A percentile compares a stretch with the other conserved stretches of the same genome.
phyloP scores from a whole-genome alignment of 2,329 filamentous ascomycete genomes.

The Karstenula rhodostoma region DNA sequence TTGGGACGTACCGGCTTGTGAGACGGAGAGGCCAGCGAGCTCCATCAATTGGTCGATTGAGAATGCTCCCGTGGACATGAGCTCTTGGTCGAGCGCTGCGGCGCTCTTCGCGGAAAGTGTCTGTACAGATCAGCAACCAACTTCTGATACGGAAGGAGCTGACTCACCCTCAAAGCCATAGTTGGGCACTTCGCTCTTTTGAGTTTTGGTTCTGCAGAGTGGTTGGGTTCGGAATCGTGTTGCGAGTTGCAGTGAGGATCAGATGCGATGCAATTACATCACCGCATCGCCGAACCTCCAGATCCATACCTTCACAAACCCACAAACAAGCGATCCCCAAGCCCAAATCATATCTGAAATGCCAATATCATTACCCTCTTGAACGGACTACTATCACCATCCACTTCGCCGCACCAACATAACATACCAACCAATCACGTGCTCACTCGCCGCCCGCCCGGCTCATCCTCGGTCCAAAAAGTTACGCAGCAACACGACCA shows the following conservation, averaged over 20 bases:
- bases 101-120: constrained; percentile 89
- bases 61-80: constrained; percentile 89
- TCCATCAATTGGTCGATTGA: constrained; percentile 98
- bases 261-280: constrained; percentile 42
- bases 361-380: no score
- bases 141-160: not conserved
- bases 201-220: not conserved
- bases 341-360: no score
- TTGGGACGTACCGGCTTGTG: constrained; percentile 75
- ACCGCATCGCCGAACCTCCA: constrained; percentile 15
- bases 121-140: constrained; percentile 53
- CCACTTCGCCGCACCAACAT: no score
- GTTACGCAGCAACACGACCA: constrained; percentile 5
- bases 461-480: constrained; percentile 28
- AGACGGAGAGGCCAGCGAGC: constrained; percentile 89
- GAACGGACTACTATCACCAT: no score
- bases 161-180: constrained; percentile 37
- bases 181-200: not conserved
- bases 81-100: constrained; percentile 86
- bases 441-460: constrained; percentile 7
- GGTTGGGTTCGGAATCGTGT: not conserved
- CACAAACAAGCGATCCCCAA: not conserved
- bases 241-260: constrained; percentile 6
- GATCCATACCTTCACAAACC: not conserved
- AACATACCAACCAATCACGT: constrained; percentile 22